phyloP scores from a whole-genome alignment of 306 rosid species.

The Carpinus fangiana region DNA sequence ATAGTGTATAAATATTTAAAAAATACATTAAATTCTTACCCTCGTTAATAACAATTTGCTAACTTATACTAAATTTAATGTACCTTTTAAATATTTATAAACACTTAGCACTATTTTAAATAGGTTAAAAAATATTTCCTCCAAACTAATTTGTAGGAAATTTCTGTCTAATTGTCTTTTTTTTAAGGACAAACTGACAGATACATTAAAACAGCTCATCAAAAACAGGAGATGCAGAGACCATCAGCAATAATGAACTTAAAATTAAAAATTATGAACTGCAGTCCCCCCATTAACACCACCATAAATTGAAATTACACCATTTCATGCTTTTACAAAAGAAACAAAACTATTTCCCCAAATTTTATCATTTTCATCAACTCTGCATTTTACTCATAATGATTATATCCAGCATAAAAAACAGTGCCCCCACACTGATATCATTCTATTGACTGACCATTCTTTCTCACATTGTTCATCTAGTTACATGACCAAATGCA shows the following conservation, averaged over 20 bases:
- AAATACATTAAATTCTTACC: too few species aligned
- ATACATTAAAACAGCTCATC: not conserved
- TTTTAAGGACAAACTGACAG: not conserved
- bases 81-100: too few species aligned
- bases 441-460: not conserved
- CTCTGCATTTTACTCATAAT: not conserved
- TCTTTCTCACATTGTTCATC: not conserved
- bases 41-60: too few species aligned
- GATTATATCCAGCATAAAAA: not conserved
- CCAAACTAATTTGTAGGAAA: too few species aligned
- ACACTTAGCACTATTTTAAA: too few species aligned
- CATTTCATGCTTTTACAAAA: not conserved
- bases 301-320: not conserved
- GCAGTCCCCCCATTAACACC: not conserved
- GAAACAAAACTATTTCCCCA: constrained; percentile 3
- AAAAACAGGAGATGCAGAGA: not conserved
- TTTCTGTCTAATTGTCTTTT: too few species aligned
- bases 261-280: not conserved
- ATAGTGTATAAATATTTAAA: too few species aligned
- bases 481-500: constrained; percentile 10
- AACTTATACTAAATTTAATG: too few species aligned
- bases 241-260: not conserved
- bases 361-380: constrained; percentile 1
- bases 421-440: not conserved
- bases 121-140: too few species aligned